Evolutionary conservation across 305 asterid species (phyloP), one percentile per base, ranked within the genome.

Genomic region (Nicotiana rustica): DNA sequence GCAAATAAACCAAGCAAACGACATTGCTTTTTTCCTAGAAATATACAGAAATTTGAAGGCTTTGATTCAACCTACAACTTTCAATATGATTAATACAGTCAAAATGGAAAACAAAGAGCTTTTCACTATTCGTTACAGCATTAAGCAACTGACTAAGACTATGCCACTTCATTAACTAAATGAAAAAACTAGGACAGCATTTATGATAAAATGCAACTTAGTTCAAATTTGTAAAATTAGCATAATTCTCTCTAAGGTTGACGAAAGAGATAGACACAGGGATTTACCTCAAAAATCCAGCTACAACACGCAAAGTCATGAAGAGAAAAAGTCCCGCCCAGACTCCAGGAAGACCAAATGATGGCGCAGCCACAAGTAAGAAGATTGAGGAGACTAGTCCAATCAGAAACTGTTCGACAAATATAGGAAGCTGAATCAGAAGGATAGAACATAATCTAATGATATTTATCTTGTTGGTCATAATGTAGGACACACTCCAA

Each of bases 321-420:
- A 96, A 93, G 85, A 94, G 93, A 91, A 92, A 96, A 59, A 96
- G 86, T 61, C 99, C 99, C 5, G 92, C 87, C 98, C 98, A 96
- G 35, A 96, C 94, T 17, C 97, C 98, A 73, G 93, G 82, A 81
- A 96, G 92, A 78, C 98, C 99, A 79, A 86, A 91, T 4, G 71
- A 85, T 67, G 97, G 97, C 35, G 93, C 87, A 83, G 93, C 87
- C 68, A 89, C 78, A 19, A 91, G 82, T 88, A 94, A 65, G 93
- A 93, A 92, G 69, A 85, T 90, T 44, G 94, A 88, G 69, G 97
- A 94, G 80, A 91, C 83, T 79, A 89, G 75, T 73, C 97, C 97
- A 75, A 93, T 92, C 33, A 94, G 57, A 60, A 91, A 88, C 98
- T 96, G 89, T 57, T 77, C 81, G 85, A 81, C 67, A 82, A 71